These are phyloP conservation scores for Ustilago cynodontis DNA, from an alignment of 1,284 basidiomycete species.

Conservation along the genomic window DNA sequence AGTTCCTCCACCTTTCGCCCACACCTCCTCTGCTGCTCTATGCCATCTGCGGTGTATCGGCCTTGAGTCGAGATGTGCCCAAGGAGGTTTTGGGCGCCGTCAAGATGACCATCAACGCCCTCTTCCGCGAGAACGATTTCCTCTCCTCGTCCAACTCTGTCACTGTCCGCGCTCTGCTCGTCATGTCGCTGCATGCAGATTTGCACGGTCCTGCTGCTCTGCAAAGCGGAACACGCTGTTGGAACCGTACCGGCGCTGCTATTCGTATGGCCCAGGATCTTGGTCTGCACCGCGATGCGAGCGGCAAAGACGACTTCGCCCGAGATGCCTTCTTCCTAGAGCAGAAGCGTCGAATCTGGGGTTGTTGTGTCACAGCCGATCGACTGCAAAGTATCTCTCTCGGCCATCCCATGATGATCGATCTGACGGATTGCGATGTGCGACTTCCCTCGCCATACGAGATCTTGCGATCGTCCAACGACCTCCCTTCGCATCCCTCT, in stretches of 20 bases:
- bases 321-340: slow-evolving; percentile 63
- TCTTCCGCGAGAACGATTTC: slow-evolving; percentile 83
- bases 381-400: slow-evolving; percentile 58
- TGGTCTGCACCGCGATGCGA: slow-evolving; percentile 63
- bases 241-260: slow-evolving; percentile 65
- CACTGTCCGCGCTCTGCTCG: slow-evolving; percentile 89
- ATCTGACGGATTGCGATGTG: slow-evolving; percentile 66
- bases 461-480: slow-evolving; percentile 55
- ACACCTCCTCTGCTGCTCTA: slow-evolving; percentile 87
- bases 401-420: slow-evolving; percentile 64
- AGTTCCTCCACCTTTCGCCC: slow-evolving; percentile 80
- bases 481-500: slow-evolving; percentile 48
- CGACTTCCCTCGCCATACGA: slow-evolving; percentile 64
- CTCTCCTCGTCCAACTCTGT: slow-evolving; percentile 85
- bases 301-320: slow-evolving; percentile 58
- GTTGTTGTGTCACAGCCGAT: slow-evolving; percentile 65
- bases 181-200: slow-evolving; percentile 80
- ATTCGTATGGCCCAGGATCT: slow-evolving; percentile 67
- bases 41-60: slow-evolving; percentile 90
- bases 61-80: slow-evolving; percentile 84
- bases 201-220: slow-evolving; percentile 70
- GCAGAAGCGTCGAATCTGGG: slow-evolving; percentile 65
- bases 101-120: slow-evolving; percentile 78
- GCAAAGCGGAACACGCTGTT: slow-evolving; percentile 69
- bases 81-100: slow-evolving; percentile 85